A percentile compares a stretch with the other conserved stretches of the same genome.
Evolutionary conservation across 2,329 filamentous ascomycete species (phyloP).

Genomic region (Cladosporium velox): DNA sequence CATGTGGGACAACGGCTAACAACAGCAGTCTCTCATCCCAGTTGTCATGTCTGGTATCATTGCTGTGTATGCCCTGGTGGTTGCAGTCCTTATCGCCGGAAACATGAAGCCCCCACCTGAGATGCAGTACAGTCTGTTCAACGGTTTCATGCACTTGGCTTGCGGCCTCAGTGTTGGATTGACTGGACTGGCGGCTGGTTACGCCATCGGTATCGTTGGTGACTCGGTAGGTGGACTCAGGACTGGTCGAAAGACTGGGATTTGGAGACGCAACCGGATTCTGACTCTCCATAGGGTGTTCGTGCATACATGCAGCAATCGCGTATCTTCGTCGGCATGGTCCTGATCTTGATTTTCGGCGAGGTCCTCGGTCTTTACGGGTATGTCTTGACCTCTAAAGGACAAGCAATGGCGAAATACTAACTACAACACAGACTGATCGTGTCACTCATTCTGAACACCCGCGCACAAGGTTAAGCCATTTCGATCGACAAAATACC

Average conservation of each 20-base stretch:
- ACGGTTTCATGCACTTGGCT: conserved; percentile 90
- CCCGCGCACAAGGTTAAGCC: conserved; percentile 41
- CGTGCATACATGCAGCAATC: conserved; percentile 96
- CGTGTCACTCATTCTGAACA: conserved; percentile 90
- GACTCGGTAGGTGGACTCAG: conserved; percentile 64
- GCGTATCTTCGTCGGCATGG: conserved; percentile 96
- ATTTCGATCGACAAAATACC: not conserved
- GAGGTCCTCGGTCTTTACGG: conserved; percentile 97
- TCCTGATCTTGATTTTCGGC: conserved; percentile 96
- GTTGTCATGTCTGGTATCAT: conserved; percentile 99
- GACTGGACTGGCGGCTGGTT: conserved; percentile 89
- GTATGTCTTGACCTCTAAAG: conserved; percentile 53
- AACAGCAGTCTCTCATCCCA: conserved; percentile 71
- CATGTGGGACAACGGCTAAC: conserved; percentile 27
- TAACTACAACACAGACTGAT: conserved; percentile 66
- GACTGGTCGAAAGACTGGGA: not conserved
- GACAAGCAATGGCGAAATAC: conserved; percentile 13
- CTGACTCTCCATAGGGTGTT: conserved; percentile 61
- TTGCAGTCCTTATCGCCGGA: conserved; percentile 91
- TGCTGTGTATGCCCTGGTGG: conserved; percentile 95
- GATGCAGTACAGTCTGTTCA: conserved; percentile 79
- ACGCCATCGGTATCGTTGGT: conserved; percentile 93
- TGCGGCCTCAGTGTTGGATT: conserved; percentile 89
- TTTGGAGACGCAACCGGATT: not conserved
- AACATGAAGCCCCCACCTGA: conserved; percentile 74